Conservation (phyloP, 1,284 basidiomycete genomes). For the Hemileia vastatrix region DNA sequence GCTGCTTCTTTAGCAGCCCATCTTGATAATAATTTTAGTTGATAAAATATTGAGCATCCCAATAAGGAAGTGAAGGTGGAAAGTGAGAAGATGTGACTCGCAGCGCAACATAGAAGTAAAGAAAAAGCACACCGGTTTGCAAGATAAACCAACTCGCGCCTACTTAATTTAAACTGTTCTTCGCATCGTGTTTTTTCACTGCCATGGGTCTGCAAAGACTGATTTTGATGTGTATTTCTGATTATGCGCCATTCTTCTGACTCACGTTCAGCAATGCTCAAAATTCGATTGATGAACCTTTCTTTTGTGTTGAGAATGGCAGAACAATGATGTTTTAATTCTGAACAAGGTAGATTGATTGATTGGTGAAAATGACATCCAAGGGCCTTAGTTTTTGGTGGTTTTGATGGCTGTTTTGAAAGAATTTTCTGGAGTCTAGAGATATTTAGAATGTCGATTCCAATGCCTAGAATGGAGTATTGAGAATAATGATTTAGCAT, state of each 20-base stretch:
- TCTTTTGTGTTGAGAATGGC: no score
- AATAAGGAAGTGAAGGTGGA: not conserved
- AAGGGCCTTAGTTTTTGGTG: no score
- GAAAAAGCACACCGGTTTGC: not conserved
- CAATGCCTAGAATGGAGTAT: slow-evolving; percentile 7
- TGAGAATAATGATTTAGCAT: no score
- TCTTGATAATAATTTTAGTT: slow-evolving; percentile 19
- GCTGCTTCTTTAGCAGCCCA: slow-evolving; percentile 43
- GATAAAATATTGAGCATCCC: not conserved
- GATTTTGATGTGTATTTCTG: no score
- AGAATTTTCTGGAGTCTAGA: not conserved
- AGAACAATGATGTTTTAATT: not conserved
- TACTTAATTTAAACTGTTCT: not conserved
- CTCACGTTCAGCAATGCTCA: not conserved
- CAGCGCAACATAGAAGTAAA: not conserved
- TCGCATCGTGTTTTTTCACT: no score
- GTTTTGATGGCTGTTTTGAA: no score
- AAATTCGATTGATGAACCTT: slow-evolving; percentile 1
- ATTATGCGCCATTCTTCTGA: slow-evolving; percentile 1
- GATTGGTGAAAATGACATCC: no score
- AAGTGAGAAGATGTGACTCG: not conserved
- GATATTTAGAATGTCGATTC: slow-evolving; percentile 6
- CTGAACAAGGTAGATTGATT: no score
- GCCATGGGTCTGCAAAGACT: no score
- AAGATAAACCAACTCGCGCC: not conserved